Evolutionary conservation across 2,329 filamentous ascomycete genomes (phyloP).

Genomic region (Clathrospora elynae): DNA sequence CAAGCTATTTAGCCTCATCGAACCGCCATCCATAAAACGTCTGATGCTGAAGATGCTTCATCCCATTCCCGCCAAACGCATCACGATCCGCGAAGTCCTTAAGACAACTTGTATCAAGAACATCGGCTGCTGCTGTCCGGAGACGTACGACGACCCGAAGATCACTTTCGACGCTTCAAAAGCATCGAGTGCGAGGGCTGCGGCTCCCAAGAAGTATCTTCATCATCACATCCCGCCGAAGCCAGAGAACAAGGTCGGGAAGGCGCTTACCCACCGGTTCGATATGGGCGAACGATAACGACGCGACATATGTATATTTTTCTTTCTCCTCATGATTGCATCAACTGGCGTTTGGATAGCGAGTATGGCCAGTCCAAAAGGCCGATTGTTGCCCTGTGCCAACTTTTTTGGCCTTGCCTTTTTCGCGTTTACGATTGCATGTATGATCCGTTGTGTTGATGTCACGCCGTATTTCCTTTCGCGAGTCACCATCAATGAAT

Average conservation of each 20-base stretch:
- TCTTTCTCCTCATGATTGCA: slow-evolving; percentile 6
- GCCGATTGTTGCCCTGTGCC: too few species aligned
- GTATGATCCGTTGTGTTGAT: background rate
- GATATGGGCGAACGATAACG: slow-evolving; percentile 47
- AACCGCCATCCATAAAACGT: slow-evolving; percentile 67
- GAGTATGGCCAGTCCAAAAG: background rate
- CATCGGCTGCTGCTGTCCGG: slow-evolving; percentile 78
- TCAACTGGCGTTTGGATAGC: slow-evolving; percentile 17
- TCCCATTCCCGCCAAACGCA: slow-evolving; percentile 72
- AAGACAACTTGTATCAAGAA: slow-evolving; percentile 73
- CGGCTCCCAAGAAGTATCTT: slow-evolving; percentile 47
- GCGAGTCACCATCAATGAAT: too few species aligned
- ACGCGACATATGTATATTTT: background rate
- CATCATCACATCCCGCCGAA: slow-evolving; percentile 54
- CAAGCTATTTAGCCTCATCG: slow-evolving; percentile 70
- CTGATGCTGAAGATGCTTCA: slow-evolving; percentile 82
- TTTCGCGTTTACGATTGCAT: background rate
- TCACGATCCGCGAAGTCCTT: slow-evolving; percentile 70
- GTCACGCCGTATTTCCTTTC: too few species aligned
- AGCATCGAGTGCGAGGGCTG: slow-evolving; percentile 41
- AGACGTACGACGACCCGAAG: slow-evolving; percentile 69
- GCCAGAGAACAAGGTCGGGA: slow-evolving; percentile 44
- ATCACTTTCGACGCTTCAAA: slow-evolving; percentile 63
- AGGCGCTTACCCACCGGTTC: slow-evolving; percentile 46
- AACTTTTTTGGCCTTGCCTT: too few species aligned